These are phyloP conservation scores for Rauvolfia tetraphylla DNA, from an alignment of 257 asterid genomes.

Conservation along the genomic window DNA sequence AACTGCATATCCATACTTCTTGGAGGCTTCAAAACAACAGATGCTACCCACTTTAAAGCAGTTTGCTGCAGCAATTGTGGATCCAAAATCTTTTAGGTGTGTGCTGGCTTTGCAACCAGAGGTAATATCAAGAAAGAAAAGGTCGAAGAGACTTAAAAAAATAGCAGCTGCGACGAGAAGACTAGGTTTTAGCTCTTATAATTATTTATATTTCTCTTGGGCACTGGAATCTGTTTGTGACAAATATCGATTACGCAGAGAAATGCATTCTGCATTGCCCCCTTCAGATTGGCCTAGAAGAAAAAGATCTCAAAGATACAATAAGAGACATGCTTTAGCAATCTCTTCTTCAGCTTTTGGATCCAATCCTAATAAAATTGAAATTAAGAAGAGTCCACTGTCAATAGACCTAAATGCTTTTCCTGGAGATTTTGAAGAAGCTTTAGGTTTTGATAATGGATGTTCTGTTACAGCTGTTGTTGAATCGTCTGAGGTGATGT, in stretches of 20 bases:
- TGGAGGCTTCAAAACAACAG: not conserved
- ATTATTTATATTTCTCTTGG: not conserved
- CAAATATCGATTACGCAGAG: not conserved
- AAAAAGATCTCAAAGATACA: not conserved
- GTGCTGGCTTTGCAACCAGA: not conserved
- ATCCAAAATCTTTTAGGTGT: not conserved
- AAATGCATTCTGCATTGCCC: not conserved
- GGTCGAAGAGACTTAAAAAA: not conserved
- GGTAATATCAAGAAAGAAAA: not conserved
- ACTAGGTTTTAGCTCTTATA: not conserved
- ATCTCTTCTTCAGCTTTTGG: not conserved
- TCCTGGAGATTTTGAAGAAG: not conserved
- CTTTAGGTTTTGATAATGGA: not conserved
- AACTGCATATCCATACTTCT: not conserved
- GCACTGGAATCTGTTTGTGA: not conserved
- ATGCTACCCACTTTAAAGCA: not conserved
- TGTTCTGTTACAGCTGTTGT: not conserved
- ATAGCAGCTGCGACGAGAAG: not conserved
- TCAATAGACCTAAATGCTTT: not conserved
- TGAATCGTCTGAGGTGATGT: not conserved
- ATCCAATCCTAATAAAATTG: not conserved
- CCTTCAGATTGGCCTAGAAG: not conserved
- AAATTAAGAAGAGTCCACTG: not conserved
- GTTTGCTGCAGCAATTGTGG: not conserved
- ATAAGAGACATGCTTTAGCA: not conserved